These are phyloP conservation scores for Nakaseomyces uthaithaninus DNA, from an alignment of 1,139 yeast species.

Conservation along the genomic window DNA sequence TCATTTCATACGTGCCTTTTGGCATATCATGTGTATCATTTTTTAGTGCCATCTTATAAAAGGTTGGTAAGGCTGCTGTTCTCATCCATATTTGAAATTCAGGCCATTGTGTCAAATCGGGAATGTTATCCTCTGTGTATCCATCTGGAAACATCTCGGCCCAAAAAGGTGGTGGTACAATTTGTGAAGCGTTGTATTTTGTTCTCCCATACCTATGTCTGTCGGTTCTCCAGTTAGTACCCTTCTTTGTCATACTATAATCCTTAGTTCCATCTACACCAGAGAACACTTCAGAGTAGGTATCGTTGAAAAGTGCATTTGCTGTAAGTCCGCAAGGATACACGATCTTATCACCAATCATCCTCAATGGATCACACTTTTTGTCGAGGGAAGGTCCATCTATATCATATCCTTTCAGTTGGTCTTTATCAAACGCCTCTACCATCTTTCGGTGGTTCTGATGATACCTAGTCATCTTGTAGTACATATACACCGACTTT, in stretches of 20 bases:
- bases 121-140: conserved; percentile 73
- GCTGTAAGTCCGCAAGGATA: conserved; percentile 97
- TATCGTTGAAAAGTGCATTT: conserved; percentile 84
- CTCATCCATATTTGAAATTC: conserved; percentile 98
- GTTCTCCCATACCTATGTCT: conserved; percentile 73
- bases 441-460: conserved; percentile 77
- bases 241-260: conserved; percentile 55
- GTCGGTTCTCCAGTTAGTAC: conserved; percentile 84
- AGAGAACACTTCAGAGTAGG: conserved; percentile 39
- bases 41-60: conserved; percentile 72
- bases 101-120: conserved; percentile 68
- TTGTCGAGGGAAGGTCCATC: conserved; percentile 32
- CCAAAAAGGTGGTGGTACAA: conserved; percentile 98
- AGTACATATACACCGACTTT: conserved; percentile 56
- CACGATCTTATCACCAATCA: conserved; percentile 45
- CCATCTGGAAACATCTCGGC: conserved; percentile 72
- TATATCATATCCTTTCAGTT: conserved; percentile 57
- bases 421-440: conserved; percentile 57
- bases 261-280: conserved; percentile 37
- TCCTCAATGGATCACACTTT: conserved; percentile 74
- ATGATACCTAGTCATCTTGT: conserved; percentile 62
- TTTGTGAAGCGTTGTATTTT: conserved; percentile 54
- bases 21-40: conserved; percentile 57
- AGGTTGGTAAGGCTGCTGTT: conserved; percentile 81
- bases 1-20: conserved; percentile 63